Conservation (phyloP, 805 yeast genomes). For the Scheffersomyces stipitis region DNA sequence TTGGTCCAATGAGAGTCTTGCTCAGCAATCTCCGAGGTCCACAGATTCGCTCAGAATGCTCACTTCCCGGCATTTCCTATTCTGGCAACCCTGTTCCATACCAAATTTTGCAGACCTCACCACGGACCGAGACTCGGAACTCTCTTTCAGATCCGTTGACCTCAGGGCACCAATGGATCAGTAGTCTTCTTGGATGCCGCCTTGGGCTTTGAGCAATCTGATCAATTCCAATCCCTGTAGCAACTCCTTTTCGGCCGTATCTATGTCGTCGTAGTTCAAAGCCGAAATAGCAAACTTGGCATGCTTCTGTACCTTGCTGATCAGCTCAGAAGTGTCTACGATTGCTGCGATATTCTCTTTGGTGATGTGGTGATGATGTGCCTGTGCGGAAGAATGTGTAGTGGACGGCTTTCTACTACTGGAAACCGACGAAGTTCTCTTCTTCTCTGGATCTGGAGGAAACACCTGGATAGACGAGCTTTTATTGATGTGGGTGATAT, state of each 20-base stretch:
- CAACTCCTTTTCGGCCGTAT: constrained; percentile 66
- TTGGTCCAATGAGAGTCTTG: no score
- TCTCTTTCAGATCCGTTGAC: neutral
- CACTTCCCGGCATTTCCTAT: no score
- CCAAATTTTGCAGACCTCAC: no score
- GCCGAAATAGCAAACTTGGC: constrained; percentile 81
- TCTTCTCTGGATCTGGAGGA: constrained; percentile 16
- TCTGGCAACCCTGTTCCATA: no score
- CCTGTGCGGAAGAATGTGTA: neutral
- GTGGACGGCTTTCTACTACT: neutral
- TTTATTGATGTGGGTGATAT: constrained; percentile 35
- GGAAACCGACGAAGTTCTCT: neutral
- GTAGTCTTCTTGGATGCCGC: neutral
- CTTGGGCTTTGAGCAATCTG: constrained; percentile 6
- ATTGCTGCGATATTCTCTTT: constrained; percentile 48
- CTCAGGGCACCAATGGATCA: neutral
- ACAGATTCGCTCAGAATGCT: no score
- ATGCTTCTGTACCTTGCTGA: constrained; percentile 61
- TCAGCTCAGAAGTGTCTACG: constrained; percentile 54
- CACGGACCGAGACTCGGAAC: neutral
- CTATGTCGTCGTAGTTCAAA: constrained; percentile 70
- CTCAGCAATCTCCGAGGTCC: no score
- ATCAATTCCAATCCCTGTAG: constrained; percentile 51
- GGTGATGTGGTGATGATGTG: constrained; percentile 2
- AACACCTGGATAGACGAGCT: constrained; percentile 37